These are phyloP conservation scores for Leccinum angustisporum DNA, from an alignment of 1,284 basidiomycete species.

Conservation along the genomic window DNA sequence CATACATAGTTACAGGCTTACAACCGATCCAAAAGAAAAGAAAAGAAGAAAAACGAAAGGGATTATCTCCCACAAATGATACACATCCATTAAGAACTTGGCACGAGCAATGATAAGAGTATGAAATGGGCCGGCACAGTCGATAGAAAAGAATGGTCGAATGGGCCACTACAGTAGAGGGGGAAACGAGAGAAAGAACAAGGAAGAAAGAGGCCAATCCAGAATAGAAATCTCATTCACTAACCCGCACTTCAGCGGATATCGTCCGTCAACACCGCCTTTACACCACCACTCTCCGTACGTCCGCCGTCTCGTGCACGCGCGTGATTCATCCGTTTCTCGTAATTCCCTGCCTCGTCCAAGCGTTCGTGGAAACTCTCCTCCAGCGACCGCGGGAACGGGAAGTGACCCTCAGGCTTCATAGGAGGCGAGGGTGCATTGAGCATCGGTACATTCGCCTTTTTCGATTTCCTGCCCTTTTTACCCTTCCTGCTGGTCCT, in stretches of 20 bases:
- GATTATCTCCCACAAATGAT: constrained; percentile 10
- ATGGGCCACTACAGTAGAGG: constrained; percentile 13
- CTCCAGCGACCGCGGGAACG: constrained; percentile 55
- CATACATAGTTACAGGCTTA: constrained; percentile 26
- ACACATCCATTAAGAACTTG: constrained; percentile 24
- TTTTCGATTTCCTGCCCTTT: constrained; percentile 32
- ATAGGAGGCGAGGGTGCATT: constrained; percentile 34
- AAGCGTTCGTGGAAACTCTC: constrained; percentile 34
- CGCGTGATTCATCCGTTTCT: constrained; percentile 59
- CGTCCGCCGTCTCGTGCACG: constrained; percentile 74
- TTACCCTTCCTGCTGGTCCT: constrained; percentile 28
- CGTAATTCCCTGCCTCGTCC: constrained; percentile 37
- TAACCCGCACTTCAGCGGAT: constrained; percentile 15
- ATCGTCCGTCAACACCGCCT: constrained; percentile 56
- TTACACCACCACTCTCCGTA: constrained; percentile 79
- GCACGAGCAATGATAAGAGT: constrained; percentile 10
- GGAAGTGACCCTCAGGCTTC: constrained; percentile 47
- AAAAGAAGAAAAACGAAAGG: neutral
- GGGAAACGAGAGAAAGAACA: constrained; percentile 6
- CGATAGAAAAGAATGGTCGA: constrained; percentile 7
- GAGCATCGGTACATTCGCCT: constrained; percentile 40
- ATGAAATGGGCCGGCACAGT: constrained; percentile 9
- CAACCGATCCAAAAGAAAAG: constrained; percentile 13
- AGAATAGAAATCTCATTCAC: constrained; percentile 17
- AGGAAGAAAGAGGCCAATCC: constrained; percentile 5